Percentiles rank a stretch among this genome's conserved stretches.
These are phyloP conservation scores for Piloderma croceum DNA, from an alignment of 768 basidiomycete species.

Conservation along the genomic window DNA sequence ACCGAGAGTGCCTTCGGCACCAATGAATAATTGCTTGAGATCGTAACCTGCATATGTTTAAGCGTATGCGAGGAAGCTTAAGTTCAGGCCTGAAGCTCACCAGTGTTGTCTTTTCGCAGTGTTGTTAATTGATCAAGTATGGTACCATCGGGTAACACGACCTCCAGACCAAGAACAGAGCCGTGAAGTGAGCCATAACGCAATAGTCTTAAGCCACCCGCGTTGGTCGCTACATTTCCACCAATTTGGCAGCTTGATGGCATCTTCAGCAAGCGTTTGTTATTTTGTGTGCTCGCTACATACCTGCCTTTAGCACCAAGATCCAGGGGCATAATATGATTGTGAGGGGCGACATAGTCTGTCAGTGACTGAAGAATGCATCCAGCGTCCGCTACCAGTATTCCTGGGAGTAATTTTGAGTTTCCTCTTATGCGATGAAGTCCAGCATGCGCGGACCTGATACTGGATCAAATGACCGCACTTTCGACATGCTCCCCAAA, in stretches of 20 bases:
- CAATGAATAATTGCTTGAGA: slow-evolving; percentile 97
- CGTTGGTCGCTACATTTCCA: slow-evolving; percentile 95
- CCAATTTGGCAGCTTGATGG: slow-evolving; percentile 86
- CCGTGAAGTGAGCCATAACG: slow-evolving; percentile 96
- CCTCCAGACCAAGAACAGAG: slow-evolving; percentile 90
- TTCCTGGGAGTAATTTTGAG: slow-evolving; percentile 44
- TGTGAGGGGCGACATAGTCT: slow-evolving; percentile 77
- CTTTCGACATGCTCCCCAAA: slow-evolving; percentile 73
- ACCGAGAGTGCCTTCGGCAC: slow-evolving; percentile 94
- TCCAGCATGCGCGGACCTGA: slow-evolving; percentile 48
- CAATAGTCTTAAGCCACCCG: slow-evolving; percentile 90
- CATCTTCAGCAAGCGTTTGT: not conserved
- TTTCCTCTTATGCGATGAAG: not conserved
- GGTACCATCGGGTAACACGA: slow-evolving; percentile 91
- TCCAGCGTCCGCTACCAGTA: slow-evolving; percentile 90
- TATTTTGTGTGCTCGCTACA: slow-evolving; percentile 8
- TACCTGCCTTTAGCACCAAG: slow-evolving; percentile 94
- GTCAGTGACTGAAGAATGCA: slow-evolving; percentile 87
- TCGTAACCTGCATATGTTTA: slow-evolving; percentile 70
- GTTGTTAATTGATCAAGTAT: slow-evolving; percentile 86
- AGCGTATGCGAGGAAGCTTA: slow-evolving; percentile 2
- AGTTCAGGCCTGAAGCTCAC: slow-evolving; percentile 33
- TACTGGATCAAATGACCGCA: slow-evolving; percentile 78
- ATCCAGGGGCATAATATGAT: slow-evolving; percentile 96
- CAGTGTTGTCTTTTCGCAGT: slow-evolving; percentile 95